Evolutionary conservation across 305 asterid genomes (phyloP).

Genomic region (Striga hermonthica): DNA sequence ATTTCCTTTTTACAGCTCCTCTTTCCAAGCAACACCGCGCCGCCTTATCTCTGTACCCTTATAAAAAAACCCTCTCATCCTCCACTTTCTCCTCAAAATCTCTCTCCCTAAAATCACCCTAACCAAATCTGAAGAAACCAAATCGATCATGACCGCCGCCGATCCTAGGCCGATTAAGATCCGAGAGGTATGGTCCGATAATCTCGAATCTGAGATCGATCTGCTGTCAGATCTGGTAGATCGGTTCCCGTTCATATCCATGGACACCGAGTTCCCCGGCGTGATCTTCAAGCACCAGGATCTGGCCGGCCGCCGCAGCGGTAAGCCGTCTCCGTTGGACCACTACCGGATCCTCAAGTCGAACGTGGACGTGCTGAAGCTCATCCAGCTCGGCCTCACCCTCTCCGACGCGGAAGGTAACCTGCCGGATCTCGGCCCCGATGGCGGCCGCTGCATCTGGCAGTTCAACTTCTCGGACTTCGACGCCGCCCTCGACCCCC

Average conservation of each 20-base stretch:
- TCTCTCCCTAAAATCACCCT: background rate
- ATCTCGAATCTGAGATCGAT: constrained; percentile 55
- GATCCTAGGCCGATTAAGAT: constrained; percentile 32
- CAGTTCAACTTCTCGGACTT: constrained; percentile 62
- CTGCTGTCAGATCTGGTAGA: constrained; percentile 50
- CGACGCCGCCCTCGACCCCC: constrained; percentile 42
- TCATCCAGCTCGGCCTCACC: constrained; percentile 54
- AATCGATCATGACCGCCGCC: constrained; percentile 18
- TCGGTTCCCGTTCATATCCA: constrained; percentile 54
- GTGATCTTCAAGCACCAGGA: constrained; percentile 51
- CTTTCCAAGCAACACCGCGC: constrained; percentile 9
- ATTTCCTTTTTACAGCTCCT: background rate
- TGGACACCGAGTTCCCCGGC: constrained; percentile 90
- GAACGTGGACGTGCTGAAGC: constrained; percentile 45
- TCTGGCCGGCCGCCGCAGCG: constrained; percentile 15
- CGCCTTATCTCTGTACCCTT: background rate
- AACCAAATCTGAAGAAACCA: background rate
- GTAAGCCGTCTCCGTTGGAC: constrained; percentile 34
- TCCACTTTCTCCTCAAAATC: background rate
- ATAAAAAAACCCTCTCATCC: background rate
- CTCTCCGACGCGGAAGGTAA: constrained; percentile 51
- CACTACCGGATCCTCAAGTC: constrained; percentile 40
- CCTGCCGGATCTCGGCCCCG: constrained; percentile 39
- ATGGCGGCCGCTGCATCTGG: constrained; percentile 42
- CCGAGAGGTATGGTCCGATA: constrained; percentile 68